Percentiles rank a stretch among this genome's conserved stretches.
phyloP scores from a whole-genome alignment of 2,329 filamentous ascomycete species.

The Metarhizium anisopliae region DNA sequence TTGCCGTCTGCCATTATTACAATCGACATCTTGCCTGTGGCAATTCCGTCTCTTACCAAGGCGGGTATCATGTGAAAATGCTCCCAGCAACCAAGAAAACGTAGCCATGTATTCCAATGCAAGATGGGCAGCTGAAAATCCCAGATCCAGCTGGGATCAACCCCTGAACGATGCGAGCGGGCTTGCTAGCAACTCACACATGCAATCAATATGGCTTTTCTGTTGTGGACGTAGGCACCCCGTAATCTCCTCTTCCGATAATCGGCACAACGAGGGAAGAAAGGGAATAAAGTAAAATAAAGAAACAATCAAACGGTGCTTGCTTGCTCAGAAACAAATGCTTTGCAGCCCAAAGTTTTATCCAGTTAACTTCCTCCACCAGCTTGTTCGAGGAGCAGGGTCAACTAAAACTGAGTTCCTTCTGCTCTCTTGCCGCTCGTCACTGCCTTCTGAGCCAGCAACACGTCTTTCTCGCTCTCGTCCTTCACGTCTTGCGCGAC shows the following conservation, averaged over 20 bases:
- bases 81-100: background rate
- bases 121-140: background rate
- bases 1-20: background rate
- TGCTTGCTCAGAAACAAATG: constrained; percentile 2
- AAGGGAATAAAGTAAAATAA: background rate
- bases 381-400: constrained; percentile 43
- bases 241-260: background rate
- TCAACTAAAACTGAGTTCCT: constrained; percentile 35
- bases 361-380: constrained; percentile 50
- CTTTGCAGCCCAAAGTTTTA: constrained; percentile 9
- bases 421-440: constrained; percentile 32
- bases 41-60: background rate
- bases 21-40: background rate
- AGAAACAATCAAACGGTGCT: background rate
- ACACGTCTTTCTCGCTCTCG: constrained; percentile 21
- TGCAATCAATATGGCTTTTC: background rate
- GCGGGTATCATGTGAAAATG: constrained; percentile 3
- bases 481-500: constrained; percentile 34
- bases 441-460: constrained; percentile 32
- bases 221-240: background rate
- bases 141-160: background rate
- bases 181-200: background rate
- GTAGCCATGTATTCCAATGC: background rate
- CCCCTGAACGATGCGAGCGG: background rate
- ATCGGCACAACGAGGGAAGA: background rate